Percentiles rank a stretch among this genome's conserved stretches.
Evolutionary conservation across 805 yeast genomes (phyloP).

Genomic region (Blastobotrys robertii): DNA sequence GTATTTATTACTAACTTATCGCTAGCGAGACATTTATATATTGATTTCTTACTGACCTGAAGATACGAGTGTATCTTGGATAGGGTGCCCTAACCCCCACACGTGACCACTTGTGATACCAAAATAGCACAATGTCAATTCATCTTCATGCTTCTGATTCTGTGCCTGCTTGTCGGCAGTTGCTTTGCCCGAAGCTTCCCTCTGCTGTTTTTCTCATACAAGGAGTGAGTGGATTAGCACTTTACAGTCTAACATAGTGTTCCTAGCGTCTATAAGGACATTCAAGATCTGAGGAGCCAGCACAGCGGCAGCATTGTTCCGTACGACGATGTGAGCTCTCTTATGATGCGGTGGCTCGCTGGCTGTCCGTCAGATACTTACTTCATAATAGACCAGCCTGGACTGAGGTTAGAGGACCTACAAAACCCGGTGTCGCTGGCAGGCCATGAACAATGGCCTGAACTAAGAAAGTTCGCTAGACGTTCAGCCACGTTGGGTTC

Average conservation of each 20-base stretch:
- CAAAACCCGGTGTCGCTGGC: slow-evolving; percentile 8
- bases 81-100: too few relatives aligned
- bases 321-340: slow-evolving; percentile 4
- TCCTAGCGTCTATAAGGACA: slow-evolving; percentile 9
- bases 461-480: slow-evolving; percentile 13
- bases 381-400: slow-evolving; percentile 45
- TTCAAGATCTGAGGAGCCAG: slow-evolving; percentile 11
- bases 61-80: too few relatives aligned
- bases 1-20: not conserved
- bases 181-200: slow-evolving; percentile 10
- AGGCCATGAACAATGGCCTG: slow-evolving; percentile 11
- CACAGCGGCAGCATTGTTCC: slow-evolving; percentile 10
- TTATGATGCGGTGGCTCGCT: slow-evolving; percentile 27
- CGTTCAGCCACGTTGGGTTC: slow-evolving; percentile 17
- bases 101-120: not conserved
- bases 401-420: slow-evolving; percentile 41
- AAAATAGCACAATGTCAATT: not conserved
- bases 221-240: slow-evolving; percentile 9
- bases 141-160: not conserved
- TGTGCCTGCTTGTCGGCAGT: not conserved
- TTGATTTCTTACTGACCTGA: too few relatives aligned
- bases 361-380: slow-evolving; percentile 46
- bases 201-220: slow-evolving; percentile 11
- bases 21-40: not conserved
- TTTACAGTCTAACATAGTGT: slow-evolving; percentile 4